phyloP scores from a whole-genome alignment of 1,284 basidiomycete genomes.

The Heterobasidion occidentale region DNA sequence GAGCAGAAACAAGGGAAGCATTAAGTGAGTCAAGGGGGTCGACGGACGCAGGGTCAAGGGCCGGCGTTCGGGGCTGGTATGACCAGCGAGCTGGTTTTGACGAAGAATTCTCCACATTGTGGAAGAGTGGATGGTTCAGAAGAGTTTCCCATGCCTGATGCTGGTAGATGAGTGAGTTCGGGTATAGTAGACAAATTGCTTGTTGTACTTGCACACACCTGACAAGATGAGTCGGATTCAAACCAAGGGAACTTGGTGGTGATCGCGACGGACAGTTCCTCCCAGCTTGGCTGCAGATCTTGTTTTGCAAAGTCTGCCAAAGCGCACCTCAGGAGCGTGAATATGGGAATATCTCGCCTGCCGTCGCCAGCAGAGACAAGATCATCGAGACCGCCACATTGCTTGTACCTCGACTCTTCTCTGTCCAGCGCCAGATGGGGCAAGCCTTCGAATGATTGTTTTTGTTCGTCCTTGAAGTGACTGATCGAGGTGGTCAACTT shows the following conservation, averaged over 20 bases:
- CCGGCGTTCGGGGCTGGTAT: constrained; percentile 34
- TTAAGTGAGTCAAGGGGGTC: constrained; percentile 39
- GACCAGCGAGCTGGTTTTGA: constrained; percentile 37
- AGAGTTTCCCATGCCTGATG: constrained; percentile 53
- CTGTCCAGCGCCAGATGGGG: neutral
- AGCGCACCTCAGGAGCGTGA: neutral
- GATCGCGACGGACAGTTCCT: neutral
- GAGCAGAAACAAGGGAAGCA: constrained; percentile 29
- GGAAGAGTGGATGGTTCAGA: constrained; percentile 43
- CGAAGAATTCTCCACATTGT: constrained; percentile 16
- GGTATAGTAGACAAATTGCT: neutral
- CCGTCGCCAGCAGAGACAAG: neutral
- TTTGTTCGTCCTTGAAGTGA: neutral
- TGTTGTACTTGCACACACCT: neutral
- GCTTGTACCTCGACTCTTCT: neutral
- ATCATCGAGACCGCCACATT: neutral
- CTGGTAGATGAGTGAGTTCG: constrained; percentile 24
- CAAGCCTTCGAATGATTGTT: neutral
- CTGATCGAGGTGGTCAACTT: neutral
- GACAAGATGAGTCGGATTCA: neutral
- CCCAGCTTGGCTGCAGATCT: neutral
- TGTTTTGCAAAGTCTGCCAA: neutral
- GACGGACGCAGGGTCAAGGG: constrained; percentile 35
- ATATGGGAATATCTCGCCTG: neutral
- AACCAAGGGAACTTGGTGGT: neutral